Evolutionary conservation across 139 green algal genomes (phyloP), one percentile per base, ranked within the genome.

Genomic region (Nannochloris sp.): DNA sequence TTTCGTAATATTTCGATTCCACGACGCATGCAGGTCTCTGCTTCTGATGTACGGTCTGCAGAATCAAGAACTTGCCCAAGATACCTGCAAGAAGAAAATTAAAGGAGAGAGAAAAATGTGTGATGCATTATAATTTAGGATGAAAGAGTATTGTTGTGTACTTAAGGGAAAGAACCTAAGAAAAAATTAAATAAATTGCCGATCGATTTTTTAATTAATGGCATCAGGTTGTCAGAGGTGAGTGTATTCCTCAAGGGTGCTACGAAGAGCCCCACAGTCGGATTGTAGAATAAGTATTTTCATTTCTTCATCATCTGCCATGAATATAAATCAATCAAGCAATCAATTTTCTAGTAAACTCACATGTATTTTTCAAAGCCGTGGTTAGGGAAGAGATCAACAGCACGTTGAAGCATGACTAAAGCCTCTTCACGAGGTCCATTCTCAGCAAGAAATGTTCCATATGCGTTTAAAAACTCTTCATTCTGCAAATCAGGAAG

Each of bases 351-450:
- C 37, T n/a, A 45, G 37, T 6, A 54, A 15, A 44, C 71, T 67
- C 53, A 95, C 78, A 95, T 86, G 71, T 87, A 95, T 67, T 95
- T 95, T 39, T 93, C 84, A 61, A 83, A 85, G 10, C 88, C 88
- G 1, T 54, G 45, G 3, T 91, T 76, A 1, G 87, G 87, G 29
- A 70, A 68, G 9, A 89, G 24, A 23, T 65, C 38, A 13, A 85
- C 81, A 1, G 79, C 75, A 6, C 64, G 64, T 33, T 68, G 71
- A 23, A 94, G 79, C 32, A 83, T 76, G 35, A 60, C 30, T 6
- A 87, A 35, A 4, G 80, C 85, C 57, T 92, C 75, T 7, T 85
- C 67, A n/a, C 38, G 60, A 0, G 46, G 54, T 2, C 86, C 85
- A 0, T 70, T 51, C 58, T 92, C 85, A 4, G 85, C 85, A 8